Conservation (phyloP, 108 stramenopile genomes). For the Seminavis robusta region DNA sequence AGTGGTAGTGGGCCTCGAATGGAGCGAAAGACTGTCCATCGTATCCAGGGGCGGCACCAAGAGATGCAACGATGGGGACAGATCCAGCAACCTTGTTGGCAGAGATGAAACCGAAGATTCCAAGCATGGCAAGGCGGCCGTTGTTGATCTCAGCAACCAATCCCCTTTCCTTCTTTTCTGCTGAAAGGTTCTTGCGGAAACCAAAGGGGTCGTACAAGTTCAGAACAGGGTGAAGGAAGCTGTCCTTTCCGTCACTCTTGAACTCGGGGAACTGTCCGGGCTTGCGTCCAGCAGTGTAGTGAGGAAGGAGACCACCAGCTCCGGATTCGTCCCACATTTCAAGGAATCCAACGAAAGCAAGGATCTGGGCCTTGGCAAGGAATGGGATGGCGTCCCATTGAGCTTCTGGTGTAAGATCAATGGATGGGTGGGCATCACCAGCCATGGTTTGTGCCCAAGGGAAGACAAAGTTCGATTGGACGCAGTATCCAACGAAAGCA, state of each 20-base stretch:
- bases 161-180: conserved; percentile 27
- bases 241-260: conserved; percentile 26
- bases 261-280: conserved; percentile 48
- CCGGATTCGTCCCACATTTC: conserved; percentile 17
- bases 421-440: conserved; percentile 37
- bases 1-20: too few species aligned
- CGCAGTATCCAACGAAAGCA: conserved; percentile 50
- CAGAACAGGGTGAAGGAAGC: conserved; percentile 26
- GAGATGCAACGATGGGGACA: too few species aligned
- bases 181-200: conserved; percentile 17
- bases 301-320: conserved; percentile 40
- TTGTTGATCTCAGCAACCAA: conserved; percentile 53
- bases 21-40: too few species aligned
- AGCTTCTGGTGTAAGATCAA: conserved; percentile 28
- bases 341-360: conserved; percentile 42
- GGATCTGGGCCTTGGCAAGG: conserved; percentile 45
- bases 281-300: conserved; percentile 59
- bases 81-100: too few species aligned
- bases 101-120: too few species aligned
- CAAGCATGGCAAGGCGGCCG: conserved; percentile 51
- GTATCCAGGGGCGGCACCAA: too few species aligned
- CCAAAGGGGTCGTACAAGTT: conserved; percentile 52
- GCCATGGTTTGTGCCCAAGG: conserved; percentile 47
- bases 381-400: conserved; percentile 57
- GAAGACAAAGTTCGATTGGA: conserved; percentile 48